phyloP scores from a whole-genome alignment of 345 rosid genomes.

The Raphanus raphanistrum region DNA sequence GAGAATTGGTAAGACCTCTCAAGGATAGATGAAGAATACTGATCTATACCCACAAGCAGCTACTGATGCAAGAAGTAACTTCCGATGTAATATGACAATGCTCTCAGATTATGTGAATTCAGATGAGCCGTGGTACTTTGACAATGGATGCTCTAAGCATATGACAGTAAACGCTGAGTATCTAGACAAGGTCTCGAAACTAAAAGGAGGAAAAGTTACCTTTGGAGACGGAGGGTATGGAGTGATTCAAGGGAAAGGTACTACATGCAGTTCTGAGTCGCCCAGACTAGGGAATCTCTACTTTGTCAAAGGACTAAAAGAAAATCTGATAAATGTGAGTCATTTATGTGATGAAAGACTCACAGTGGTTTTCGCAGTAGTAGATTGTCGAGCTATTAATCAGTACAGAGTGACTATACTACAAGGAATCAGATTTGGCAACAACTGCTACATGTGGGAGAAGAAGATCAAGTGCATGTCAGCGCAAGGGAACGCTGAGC shows the following conservation, averaged over 20 bases:
- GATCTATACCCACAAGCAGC: not conserved
- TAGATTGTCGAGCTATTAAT: not conserved
- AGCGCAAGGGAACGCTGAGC: not conserved
- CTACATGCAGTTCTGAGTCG: not conserved
- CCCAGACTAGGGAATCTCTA: not conserved
- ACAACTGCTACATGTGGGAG: not conserved
- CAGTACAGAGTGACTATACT: not conserved
- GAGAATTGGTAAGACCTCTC: not conserved
- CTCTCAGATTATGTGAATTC: not conserved
- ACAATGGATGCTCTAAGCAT: not conserved
- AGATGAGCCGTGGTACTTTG: not conserved
- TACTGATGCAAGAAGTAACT: not conserved
- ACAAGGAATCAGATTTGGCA: not conserved
- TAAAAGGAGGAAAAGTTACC: not conserved
- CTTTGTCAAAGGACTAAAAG: not conserved
- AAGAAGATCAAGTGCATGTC: not conserved
- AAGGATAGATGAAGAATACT: not conserved
- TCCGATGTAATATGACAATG: not conserved
- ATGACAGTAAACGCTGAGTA: not conserved
- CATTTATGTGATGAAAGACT: not conserved
- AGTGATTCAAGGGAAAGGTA: not conserved
- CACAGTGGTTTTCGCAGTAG: not conserved
- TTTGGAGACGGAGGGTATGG: not conserved
- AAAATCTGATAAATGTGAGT: not conserved
- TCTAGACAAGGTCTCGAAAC: not conserved